A percentile compares a stretch with the other conserved stretches of the same genome.
Evolutionary conservation across 306 rosid genomes (phyloP).

Genomic region (Inga oerstediana): DNA sequence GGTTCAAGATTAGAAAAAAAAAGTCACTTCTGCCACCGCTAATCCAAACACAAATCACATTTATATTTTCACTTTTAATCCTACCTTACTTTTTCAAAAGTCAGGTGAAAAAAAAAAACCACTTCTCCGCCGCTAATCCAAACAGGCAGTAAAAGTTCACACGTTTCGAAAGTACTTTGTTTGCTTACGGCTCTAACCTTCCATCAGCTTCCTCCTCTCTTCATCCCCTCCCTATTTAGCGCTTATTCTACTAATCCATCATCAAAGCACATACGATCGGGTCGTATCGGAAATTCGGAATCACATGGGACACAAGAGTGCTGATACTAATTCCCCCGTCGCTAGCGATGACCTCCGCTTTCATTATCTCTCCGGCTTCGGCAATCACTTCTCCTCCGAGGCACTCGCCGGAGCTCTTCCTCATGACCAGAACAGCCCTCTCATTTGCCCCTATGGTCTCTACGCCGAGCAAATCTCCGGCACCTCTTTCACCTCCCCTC

Average conservation of each 20-base stretch:
- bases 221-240: neutral
- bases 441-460: slow-evolving; percentile 79
- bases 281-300: neutral
- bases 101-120: too few species aligned
- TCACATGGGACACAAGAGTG: neutral
- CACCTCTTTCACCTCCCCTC: slow-evolving; percentile 92
- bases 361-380: slow-evolving; percentile 70
- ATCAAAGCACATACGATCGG: neutral
- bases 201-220: neutral
- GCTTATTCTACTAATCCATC: neutral
- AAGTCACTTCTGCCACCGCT: too few species aligned
- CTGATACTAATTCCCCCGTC: neutral
- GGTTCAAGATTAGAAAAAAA: too few species aligned
- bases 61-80: too few species aligned
- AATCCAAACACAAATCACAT: too few species aligned
- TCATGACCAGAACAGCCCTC: slow-evolving; percentile 77
- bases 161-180: neutral
- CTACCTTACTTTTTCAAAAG: too few species aligned
- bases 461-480: slow-evolving; percentile 97
- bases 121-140: too few species aligned
- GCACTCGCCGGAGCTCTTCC: slow-evolving; percentile 88
- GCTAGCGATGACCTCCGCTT: slow-evolving; percentile 32
- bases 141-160: too few species aligned
- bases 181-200: neutral
- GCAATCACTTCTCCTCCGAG: slow-evolving; percentile 81